Evolutionary conservation across 805 yeast species (phyloP).

Genomic region (Candida tammaniensis): DNA sequence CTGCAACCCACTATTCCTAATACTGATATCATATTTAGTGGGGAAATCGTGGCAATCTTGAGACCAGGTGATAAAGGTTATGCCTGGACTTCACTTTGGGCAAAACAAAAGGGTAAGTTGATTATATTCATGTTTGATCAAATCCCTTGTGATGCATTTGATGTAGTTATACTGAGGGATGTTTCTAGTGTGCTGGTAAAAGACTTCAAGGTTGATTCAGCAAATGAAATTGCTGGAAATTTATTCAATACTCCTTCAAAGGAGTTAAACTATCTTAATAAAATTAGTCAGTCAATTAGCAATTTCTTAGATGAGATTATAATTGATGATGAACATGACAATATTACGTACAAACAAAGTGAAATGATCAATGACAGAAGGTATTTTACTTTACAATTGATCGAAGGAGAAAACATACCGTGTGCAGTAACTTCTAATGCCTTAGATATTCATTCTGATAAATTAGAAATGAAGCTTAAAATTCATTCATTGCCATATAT

Average conservation of each 20-base stretch:
- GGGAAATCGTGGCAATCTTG: slow-evolving; percentile 79
- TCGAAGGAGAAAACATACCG: slow-evolving; percentile 53
- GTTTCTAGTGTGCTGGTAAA: not conserved
- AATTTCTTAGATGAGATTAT: slow-evolving; percentile 17
- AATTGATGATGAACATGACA: slow-evolving; percentile 11
- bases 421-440: slow-evolving; percentile 71
- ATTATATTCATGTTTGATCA: slow-evolving; percentile 86
- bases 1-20: slow-evolving; percentile 12
- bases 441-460: slow-evolving; percentile 44
- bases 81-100: slow-evolving; percentile 92
- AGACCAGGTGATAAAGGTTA: slow-evolving; percentile 58
- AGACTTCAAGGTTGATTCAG: slow-evolving; percentile 16
- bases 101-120: slow-evolving; percentile 66
- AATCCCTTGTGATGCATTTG: slow-evolving; percentile 63
- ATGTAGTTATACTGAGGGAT: slow-evolving; percentile 41
- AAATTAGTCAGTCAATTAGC: slow-evolving; percentile 27
- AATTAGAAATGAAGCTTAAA: slow-evolving; percentile 50
- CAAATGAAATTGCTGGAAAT: slow-evolving; percentile 36
- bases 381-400: slow-evolving; percentile 55
- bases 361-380: slow-evolving; percentile 51
- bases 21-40: slow-evolving; percentile 62
- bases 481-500: slow-evolving; percentile 80
- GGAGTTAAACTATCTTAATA: slow-evolving; percentile 14
- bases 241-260: slow-evolving; percentile 18
- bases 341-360: slow-evolving; percentile 16